Base-by-base conservation (phyloP, 768 basidiomycete genomes). In the Lactifluus piperatus region DNA sequence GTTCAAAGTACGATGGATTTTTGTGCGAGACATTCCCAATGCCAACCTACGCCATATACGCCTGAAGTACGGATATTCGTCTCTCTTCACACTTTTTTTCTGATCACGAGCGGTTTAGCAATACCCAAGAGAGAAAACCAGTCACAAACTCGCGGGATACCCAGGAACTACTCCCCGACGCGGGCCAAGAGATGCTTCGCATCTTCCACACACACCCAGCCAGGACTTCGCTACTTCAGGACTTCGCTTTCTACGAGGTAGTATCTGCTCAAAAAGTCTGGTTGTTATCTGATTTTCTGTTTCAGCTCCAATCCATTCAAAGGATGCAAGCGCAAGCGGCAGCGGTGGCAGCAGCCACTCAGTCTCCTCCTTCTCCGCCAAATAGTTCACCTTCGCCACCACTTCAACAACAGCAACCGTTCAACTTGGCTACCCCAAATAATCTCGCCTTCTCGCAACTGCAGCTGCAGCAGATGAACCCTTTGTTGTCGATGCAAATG, bases 81-180 rank as follows among this genome's bases (percentile, higher is more conserved):
- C 45, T 29, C 34, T 24, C 24, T 7, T 11, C 27, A n/a, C 18
- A 20, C 32, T 20, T 16, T 65, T 18, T 56, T 53, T 34, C 43
- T 41, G 48, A 16, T 11, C 27, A n/a, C 41, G 53, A 57, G 67
- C 68, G 46, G 57, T 24, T n/a, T 14, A 94, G 91, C 70, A 98
- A 99, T 73, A 98, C 95, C 5, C 92, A 91, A 68, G 97, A 99
- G 72, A 85, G 92, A 67, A 99, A 98, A 73, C 95, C 97, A 2
- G 95, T 99, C 57, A 99, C 97, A 2, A 97, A 97, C 67, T 97
- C 94, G 8, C 83, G 97, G 62, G 97, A 99, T 70, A 98, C 97
- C 2, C 97, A 98, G 71, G 97, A 98, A 69, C 78, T 98, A 14
- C 82, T 94, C 46, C 91, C 93, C 27, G 95, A 98, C 66, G 94